phyloP scores from a whole-genome alignment of 1,284 basidiomycete species.

The Rhodotorula sp. region DNA sequence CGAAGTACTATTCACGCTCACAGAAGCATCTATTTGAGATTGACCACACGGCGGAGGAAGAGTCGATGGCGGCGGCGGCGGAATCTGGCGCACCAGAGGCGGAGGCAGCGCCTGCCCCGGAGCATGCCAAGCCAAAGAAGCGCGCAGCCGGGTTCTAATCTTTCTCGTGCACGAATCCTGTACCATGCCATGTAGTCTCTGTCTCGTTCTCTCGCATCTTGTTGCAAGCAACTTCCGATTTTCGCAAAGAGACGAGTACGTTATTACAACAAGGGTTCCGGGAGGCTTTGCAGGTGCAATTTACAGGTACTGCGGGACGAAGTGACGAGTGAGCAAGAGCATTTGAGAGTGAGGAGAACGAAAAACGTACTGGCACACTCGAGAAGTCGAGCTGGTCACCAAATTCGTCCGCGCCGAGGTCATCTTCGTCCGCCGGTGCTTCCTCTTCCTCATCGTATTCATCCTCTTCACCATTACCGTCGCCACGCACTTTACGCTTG shows the following conservation, averaged over 20 bases:
- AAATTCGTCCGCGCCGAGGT: slow-evolving; percentile 39
- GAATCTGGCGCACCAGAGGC: background rate
- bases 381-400: slow-evolving; percentile 43
- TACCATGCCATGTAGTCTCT: background rate
- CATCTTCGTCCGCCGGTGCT: slow-evolving; percentile 24
- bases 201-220: background rate
- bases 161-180: background rate
- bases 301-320: slow-evolving; percentile 20
- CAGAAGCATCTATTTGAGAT: slow-evolving; percentile 50
- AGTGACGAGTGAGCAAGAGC: background rate
- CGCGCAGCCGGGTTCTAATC: background rate
- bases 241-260: no score
- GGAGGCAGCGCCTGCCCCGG: background rate
- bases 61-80: background rate
- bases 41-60: slow-evolving; percentile 13
- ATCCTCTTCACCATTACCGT: slow-evolving; percentile 28
- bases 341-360: no score
- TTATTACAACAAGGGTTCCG: no score
- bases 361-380: slow-evolving; percentile 40
- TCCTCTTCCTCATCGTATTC: slow-evolving; percentile 27
- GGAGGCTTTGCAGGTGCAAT: background rate
- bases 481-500: slow-evolving; percentile 26
- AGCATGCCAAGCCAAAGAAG: background rate
- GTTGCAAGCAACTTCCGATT: background rate
- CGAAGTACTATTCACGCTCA: slow-evolving; percentile 60